These are phyloP conservation scores for Rubia yunnanensis DNA, from an alignment of 257 asterid genomes.

Conservation along the genomic window DNA sequence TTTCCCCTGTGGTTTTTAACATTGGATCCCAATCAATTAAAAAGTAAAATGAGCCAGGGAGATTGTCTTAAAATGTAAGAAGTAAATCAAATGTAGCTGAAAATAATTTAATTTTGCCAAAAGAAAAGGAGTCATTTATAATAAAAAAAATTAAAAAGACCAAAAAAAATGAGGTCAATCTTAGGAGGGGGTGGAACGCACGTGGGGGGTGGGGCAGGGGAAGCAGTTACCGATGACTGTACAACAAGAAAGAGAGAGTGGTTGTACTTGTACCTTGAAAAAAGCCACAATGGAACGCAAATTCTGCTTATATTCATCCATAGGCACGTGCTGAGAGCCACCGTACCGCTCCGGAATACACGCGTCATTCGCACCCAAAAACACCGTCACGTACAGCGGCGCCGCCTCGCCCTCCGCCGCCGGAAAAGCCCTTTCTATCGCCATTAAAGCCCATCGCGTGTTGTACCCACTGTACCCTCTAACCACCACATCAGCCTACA, in stretches of 20 bases:
- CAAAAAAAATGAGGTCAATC: too few species aligned
- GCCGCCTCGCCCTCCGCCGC: conserved; percentile 18
- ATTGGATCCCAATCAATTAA: too few species aligned
- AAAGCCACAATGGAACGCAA: conserved; percentile 55
- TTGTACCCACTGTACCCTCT: conserved; percentile 92
- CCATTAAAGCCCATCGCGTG: conserved; percentile 74
- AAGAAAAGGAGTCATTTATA: too few species aligned
- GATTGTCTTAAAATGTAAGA: too few species aligned
- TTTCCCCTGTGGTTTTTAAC: too few species aligned
- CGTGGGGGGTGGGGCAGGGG: too few species aligned
- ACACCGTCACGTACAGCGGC: conserved; percentile 69
- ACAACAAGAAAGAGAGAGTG: neutral
- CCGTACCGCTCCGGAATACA: conserved; percentile 47
- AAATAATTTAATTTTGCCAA: too few species aligned
- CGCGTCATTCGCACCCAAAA: conserved; percentile 96
- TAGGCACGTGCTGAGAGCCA: conserved; percentile 70
- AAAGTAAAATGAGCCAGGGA: too few species aligned
- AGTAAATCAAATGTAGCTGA: too few species aligned
- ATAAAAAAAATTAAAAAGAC: too few species aligned
- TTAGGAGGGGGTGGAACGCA: too few species aligned
- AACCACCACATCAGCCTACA: conserved; percentile 74
- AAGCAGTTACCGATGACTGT: too few species aligned
- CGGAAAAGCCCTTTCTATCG: conserved; percentile 46
- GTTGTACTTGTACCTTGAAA: conserved; percentile 45
- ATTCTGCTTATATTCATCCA: conserved; percentile 60